Conservation (phyloP, 2,329 filamentous ascomycete species). For the Diplocarpon mali region DNA sequence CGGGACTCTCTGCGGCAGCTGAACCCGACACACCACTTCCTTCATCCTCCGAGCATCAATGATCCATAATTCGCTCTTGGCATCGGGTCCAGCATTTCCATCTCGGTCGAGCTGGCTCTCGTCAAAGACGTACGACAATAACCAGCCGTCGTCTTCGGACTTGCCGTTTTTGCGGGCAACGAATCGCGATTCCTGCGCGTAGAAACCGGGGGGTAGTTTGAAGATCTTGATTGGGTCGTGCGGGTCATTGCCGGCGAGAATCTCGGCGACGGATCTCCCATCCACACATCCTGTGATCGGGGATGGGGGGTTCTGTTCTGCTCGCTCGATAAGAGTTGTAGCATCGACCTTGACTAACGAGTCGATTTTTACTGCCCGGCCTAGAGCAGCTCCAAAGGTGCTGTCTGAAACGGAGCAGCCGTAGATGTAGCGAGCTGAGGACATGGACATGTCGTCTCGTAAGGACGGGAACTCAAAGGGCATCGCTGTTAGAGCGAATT, state of each 20-base stretch:
- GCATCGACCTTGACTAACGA: conserved; percentile 52
- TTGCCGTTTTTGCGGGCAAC: conserved; percentile 35
- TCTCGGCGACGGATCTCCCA: conserved; percentile 38
- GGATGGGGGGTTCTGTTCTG: conserved; percentile 34
- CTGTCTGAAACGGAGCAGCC: conserved; percentile 51
- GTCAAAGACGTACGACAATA: conserved; percentile 61
- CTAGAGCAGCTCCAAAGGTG: conserved; percentile 48
- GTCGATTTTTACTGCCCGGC: conserved; percentile 56
- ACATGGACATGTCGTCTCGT: conserved; percentile 44
- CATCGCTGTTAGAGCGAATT: conserved; percentile 54
- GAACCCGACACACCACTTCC: conserved; percentile 45
- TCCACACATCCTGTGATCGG: conserved; percentile 53
- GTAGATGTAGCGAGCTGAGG: conserved; percentile 48
- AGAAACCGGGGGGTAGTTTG: conserved; percentile 47
- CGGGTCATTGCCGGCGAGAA: conserved; percentile 35
- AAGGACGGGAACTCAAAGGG: conserved; percentile 59
- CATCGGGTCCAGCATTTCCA: conserved; percentile 28
- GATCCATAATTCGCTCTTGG: conserved; percentile 55
- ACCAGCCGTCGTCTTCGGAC: conserved; percentile 54
- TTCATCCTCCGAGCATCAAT: conserved; percentile 53
- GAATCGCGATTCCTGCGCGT: conserved; percentile 57
- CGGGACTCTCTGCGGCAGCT: conserved; percentile 54
- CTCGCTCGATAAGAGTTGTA: conserved; percentile 39
- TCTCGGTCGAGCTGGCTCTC: conserved; percentile 45
- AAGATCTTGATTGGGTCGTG: conserved; percentile 52